Evolutionary conservation across 352 stramenopile genomes (phyloP), one percentile per base, ranked within the genome.

Genomic region (Phytophthora sansomeana): DNA sequence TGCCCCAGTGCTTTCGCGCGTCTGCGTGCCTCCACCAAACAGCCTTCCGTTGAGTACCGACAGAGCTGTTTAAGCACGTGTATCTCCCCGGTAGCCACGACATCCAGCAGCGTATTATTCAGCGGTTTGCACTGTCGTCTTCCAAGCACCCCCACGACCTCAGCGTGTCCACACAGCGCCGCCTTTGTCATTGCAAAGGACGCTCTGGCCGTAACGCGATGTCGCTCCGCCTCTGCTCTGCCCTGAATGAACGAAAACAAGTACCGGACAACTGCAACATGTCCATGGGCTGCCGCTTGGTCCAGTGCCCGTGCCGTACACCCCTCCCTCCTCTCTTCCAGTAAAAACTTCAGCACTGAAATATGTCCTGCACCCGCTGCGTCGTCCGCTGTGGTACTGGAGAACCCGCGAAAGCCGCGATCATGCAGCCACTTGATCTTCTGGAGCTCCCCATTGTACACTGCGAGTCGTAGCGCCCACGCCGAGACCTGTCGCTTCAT

Each of bases 211-310:
- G 39, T 69, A 6, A 69, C 55, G 30, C 46, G 70, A 51, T 58
- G 63, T 30, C 35, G 56, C 16, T 63, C 60, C 16, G 26, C 51
- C 41, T 50, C 51, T 11, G 6, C 30, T 49, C 35, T 39, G 7
- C 42, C 66, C 39, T 58, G n/a, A 39, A 72, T 63, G 33, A 72
- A 66, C 3, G 36, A 29, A 32, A 88, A 74, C 2, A 91, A 63
- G 56, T 72, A 89, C 29, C 69, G 58, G 17, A 89, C 71, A 9
- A 89, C 65, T 2, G 77, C 38, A 28, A 89, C 63, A 54, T 88
- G 76, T 7, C 80, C 80, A 46, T 86, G 80, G n/a, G 73, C 76
- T 16, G 80, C 82, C 6, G 82, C 78, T 35, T 83, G 52, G 42
- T 85, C 72, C 59, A 89, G 67, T 9, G 81, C 79, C 11, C 64